These are phyloP conservation scores for Diacronema lutheri DNA, from an alignment of 78 protist species.

Conservation along the genomic window DNA sequence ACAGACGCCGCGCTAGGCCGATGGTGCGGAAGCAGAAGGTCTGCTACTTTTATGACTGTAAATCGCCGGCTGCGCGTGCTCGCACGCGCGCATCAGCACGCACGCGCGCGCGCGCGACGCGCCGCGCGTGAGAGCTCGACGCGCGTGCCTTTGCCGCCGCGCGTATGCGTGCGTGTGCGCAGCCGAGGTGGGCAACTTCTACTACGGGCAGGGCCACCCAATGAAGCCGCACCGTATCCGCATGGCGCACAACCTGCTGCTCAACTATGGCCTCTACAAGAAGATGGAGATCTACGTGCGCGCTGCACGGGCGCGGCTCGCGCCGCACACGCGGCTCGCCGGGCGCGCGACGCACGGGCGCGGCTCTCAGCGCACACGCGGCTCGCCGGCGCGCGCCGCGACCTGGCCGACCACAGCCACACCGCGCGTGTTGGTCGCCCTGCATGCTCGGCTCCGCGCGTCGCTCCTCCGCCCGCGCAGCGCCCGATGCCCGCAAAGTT, in stretches of 20 bases:
- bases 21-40: not conserved
- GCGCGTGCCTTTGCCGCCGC: not conserved
- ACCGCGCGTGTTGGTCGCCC: too few relatives aligned
- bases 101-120: too few relatives aligned
- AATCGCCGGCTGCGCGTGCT: not conserved
- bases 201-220: constrained; percentile 91
- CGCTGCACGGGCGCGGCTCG: too few relatives aligned
- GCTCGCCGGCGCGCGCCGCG: too few relatives aligned
- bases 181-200: constrained; percentile 41
- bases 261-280: constrained; percentile 89
- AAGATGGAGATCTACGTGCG: constrained; percentile 85
- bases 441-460: too few relatives aligned
- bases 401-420: too few relatives aligned
- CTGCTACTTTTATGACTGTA: not conserved
- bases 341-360: too few relatives aligned
- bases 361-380: too few relatives aligned
- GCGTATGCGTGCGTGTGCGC: not conserved
- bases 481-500: not conserved
- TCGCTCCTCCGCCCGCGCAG: too few relatives aligned
- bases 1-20: too few relatives aligned
- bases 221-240: constrained; percentile 97
- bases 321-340: too few relatives aligned
- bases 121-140: too few relatives aligned
- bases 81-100: not conserved
- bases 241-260: constrained; percentile 91